Evolutionary conservation across 371 early-diverging fungal species (phyloP), one percentile per base, ranked within the genome.

Genomic region (Apophysomyces elegans): DNA sequence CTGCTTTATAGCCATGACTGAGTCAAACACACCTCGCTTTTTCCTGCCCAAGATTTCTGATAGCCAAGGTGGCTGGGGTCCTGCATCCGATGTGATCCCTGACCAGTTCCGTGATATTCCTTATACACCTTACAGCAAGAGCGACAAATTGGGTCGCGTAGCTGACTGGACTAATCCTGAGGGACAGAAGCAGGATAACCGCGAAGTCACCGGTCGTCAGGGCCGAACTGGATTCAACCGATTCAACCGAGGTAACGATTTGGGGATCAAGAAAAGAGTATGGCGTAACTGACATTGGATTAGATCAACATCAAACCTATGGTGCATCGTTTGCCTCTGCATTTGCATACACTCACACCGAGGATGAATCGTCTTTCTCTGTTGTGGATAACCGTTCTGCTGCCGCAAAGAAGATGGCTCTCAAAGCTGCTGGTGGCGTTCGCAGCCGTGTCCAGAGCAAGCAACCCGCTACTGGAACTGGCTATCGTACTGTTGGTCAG

Each of bases 331-430:
- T 90, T 38, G 91, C 95, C 18, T 90, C 91, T 59, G 89, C 94
- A 5, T 99, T 99, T 74, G 90, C 89, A 59, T 97, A 95, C 86
- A 89, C 89, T 66, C 94, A 93, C 64, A 93, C 86, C 44, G 95
- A 95, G 69, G 98, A 99, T 68, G 98, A 97, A 73, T 91, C 93
- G 41, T 90, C 95, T 18, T 99, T 99, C 90, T 94, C 96, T 38
- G 91, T 97, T 56, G 98, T 99, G 32, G 97, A 96, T 70, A 93
- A 93, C 75, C 87, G 92, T 65, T 86, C 92, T 5, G 73, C 89
- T 41, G 84, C 84, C 56, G 83, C 85, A 64, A 90, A 90, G 85
- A 90, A 89, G 73, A 84, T 88, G 54, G 86, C 87, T 59, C 74
- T 85, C 66, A 87, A 88, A 78, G 64, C 76, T 16, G 82, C 86